These are phyloP conservation scores for Penicillium tannophilum DNA, from an alignment of 495 filamentous ascomycete genomes.

Conservation along the genomic window DNA sequence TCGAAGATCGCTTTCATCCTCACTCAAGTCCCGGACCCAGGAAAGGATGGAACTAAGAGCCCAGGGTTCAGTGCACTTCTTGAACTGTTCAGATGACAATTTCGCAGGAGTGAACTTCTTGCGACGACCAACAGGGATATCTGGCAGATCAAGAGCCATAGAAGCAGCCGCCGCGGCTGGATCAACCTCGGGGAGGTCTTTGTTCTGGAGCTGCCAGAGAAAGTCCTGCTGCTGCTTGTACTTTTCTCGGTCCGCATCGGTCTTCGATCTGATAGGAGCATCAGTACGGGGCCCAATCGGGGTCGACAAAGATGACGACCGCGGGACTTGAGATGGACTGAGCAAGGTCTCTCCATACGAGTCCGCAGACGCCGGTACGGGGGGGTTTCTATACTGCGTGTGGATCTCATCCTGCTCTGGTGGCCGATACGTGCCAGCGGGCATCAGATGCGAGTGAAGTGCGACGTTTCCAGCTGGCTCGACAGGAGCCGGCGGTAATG, in stretches of 20 bases:
- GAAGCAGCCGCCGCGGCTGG: slow-evolving; percentile 45
- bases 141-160: slow-evolving; percentile 67
- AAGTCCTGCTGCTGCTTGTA: slow-evolving; percentile 61
- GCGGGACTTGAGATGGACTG: slow-evolving; percentile 63
- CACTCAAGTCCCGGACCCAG: slow-evolving; percentile 87
- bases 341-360: slow-evolving; percentile 47
- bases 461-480: slow-evolving; percentile 44
- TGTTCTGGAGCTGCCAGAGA: slow-evolving; percentile 52
- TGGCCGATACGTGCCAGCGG: slow-evolving; percentile 57
- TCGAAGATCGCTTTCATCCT: slow-evolving; percentile 81
- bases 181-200: slow-evolving; percentile 44
- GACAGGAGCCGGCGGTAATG: slow-evolving; percentile 78
- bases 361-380: slow-evolving; percentile 47
- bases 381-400: slow-evolving; percentile 46
- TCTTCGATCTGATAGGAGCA: slow-evolving; percentile 87
- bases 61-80: slow-evolving; percentile 88
- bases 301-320: slow-evolving; percentile 82
- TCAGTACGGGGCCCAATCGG: slow-evolving; percentile 77
- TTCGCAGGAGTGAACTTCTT: slow-evolving; percentile 88
- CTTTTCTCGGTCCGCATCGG: slow-evolving; percentile 75
- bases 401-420: slow-evolving; percentile 39
- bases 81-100: slow-evolving; percentile 80
- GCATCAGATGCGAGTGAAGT: slow-evolving; percentile 52
- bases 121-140: slow-evolving; percentile 66
- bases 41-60: slow-evolving; percentile 82